Evolutionary conservation across 1,284 basidiomycete species (phyloP), one percentile per base, ranked within the genome.

Genomic region (Trametes pubescens): DNA sequence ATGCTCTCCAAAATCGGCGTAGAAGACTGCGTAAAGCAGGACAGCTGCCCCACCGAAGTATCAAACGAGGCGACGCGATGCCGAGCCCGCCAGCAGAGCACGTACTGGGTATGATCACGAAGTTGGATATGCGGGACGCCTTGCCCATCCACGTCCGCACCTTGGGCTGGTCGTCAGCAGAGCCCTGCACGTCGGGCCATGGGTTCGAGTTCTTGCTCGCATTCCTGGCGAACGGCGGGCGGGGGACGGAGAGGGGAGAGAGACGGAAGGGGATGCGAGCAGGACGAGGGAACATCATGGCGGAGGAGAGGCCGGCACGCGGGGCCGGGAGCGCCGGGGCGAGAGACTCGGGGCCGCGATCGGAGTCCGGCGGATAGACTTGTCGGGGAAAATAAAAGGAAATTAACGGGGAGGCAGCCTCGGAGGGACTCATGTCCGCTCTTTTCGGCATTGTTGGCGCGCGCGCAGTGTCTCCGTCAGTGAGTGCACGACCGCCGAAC

Each of bases 1-100:
- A 55, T 80, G 77, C 29, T 88, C 86, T 4, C 89, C 89, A 74
- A 86, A 91, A 72, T 91, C 88, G 55, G 84, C 83, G 56, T 86
- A 76, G 72, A 91, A 87, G n/a, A 87, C 77, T 9, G 82, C 81
- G 66, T 91, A 91, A 4, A 86, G 34, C 21, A 81, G 70, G 16
- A 81, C 76, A 37, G 78, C 89, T 91, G 64, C 32, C 61, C 43
- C 29, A 51, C 32, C 18, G 29, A 53, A 40, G 37, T 34, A 59
- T 60, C 47, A 57, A 51, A 46, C n/a, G 4, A 22, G 24, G 47
- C 44, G 51, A 37, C 34, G 37, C 44, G 47, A n/a, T 29, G 34
- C 24, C 34, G 21, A 2, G 40, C 29, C 34, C 21, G 38, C 34
- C 22, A 57, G 53, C 37, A 37, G 32, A 49, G 49, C 40, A 63